These are phyloP conservation scores for Kentomonas sorsogonicus DNA, from an alignment of 208 protist species.

Conservation along the genomic window DNA sequence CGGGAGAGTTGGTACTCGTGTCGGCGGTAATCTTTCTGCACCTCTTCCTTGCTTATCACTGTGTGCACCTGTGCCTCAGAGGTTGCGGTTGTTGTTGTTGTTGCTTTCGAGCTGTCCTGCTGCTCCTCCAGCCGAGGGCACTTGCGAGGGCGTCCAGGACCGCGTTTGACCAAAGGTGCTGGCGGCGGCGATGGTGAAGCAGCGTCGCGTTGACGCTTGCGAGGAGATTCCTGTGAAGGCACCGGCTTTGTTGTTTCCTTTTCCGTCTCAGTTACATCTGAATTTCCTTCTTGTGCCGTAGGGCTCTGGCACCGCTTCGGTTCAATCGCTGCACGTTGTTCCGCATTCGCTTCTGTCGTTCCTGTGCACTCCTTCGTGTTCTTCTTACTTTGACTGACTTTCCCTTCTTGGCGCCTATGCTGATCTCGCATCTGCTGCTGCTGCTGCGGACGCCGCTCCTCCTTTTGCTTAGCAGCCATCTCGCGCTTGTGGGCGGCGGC, in stretches of 20 bases:
- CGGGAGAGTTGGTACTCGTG: too few relatives aligned
- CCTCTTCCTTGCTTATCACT: too few relatives aligned
- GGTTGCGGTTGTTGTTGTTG: too few relatives aligned
- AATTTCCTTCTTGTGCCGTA: too few relatives aligned
- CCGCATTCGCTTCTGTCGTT: neutral
- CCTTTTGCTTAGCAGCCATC: neutral
- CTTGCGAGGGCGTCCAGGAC: too few relatives aligned
- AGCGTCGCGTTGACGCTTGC: too few relatives aligned
- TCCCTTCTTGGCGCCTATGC: neutral
- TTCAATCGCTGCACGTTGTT: neutral
- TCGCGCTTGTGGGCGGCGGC: neutral
- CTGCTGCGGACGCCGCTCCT: neutral
- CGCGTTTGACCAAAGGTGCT: neutral
- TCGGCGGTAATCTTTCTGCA: too few relatives aligned
- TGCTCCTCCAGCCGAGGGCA: too few relatives aligned
- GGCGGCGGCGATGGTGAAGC: neutral
- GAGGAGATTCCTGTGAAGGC: neutral
- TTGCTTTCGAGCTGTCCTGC: too few relatives aligned
- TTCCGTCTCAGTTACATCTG: too few relatives aligned
- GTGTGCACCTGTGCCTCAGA: too few relatives aligned
- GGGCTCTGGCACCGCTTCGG: neutral
- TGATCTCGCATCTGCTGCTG: neutral
- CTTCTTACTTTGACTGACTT: neutral
- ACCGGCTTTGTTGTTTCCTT: neutral
- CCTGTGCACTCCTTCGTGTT: neutral